These are phyloP conservation scores for Eucalyptus globulus DNA, from an alignment of 345 rosid genomes.

Conservation along the genomic window DNA sequence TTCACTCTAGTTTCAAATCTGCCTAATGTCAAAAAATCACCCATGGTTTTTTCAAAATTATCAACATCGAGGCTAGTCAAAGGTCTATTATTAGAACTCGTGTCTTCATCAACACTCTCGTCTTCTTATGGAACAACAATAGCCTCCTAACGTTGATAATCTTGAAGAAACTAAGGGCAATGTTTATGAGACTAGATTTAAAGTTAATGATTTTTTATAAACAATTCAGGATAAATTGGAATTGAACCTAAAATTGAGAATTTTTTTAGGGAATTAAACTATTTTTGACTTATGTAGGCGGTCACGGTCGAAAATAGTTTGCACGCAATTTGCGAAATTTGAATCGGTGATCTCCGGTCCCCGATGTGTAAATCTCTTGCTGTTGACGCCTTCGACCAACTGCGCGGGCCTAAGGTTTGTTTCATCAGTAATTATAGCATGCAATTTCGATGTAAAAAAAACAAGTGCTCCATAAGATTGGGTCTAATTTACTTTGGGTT, in stretches of 20 bases:
- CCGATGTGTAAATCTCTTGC: fast-evolving
- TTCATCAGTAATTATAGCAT: not conserved
- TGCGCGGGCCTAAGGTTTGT: not conserved
- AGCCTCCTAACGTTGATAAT: not conserved
- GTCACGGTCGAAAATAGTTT: not conserved
- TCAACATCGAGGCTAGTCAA: fast-evolving
- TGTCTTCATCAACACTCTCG: not conserved
- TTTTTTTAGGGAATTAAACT: not conserved
- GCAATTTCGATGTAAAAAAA: not conserved
- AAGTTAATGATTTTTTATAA: not conserved
- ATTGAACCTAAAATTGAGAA: not conserved
- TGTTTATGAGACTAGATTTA: not conserved
- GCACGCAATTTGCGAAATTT: not conserved
- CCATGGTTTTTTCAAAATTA: not conserved
- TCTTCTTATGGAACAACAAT: not conserved
- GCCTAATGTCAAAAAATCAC: not conserved
- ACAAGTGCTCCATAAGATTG: not conserved
- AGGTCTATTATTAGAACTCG: not conserved
- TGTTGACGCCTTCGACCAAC: not conserved
- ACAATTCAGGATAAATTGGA: not conserved
- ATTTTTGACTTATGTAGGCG: not conserved
- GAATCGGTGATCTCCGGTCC: not conserved
- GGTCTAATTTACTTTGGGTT: not conserved
- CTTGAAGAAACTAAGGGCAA: not conserved
- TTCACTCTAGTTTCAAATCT: too few species aligned